These are phyloP conservation scores for Beauveria medogensis DNA, from an alignment of 2,329 filamentous ascomycete species.

Conservation along the genomic window DNA sequence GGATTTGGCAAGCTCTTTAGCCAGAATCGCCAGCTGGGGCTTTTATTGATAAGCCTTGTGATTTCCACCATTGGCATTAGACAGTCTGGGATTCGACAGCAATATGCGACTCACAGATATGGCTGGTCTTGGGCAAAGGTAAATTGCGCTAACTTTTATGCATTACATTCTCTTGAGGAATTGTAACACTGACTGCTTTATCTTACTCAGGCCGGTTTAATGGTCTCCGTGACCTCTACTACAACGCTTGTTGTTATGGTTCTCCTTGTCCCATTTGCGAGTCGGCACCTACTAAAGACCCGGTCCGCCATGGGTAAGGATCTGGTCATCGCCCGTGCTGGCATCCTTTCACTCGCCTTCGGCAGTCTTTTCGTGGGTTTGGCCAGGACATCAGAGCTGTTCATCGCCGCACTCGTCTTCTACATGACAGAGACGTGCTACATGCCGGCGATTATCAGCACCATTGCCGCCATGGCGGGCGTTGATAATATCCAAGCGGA, in stretches of 20 bases:
- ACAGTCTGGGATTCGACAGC: not conserved
- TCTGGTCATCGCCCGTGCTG: not conserved
- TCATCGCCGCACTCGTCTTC: conserved; percentile 1
- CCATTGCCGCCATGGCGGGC: conserved; percentile 4
- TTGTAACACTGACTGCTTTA: no score
- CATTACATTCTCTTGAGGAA: not conserved
- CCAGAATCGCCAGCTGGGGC: not conserved
- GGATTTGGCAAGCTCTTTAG: conserved; percentile 2
- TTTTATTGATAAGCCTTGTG: conserved; percentile 2
- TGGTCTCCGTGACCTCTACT: conserved; percentile 1
- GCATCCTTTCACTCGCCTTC: not conserved
- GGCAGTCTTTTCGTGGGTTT: conserved; percentile 4
- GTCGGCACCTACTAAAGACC: not conserved
- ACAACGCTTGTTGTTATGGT: conserved; percentile 1
- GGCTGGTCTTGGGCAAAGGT: conserved; percentile 9
- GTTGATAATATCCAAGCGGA: not conserved
- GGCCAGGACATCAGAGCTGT: not conserved
- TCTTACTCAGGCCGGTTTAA: not conserved
- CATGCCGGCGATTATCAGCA: conserved; percentile 3
- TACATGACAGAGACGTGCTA: conserved; percentile 6
- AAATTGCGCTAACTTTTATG: not conserved
- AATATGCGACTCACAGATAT: conserved; percentile 8
- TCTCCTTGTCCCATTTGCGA: not conserved
- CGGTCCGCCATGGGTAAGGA: conserved; percentile 6
- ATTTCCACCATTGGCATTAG: conserved; percentile 3